A percentile compares a stretch with the other conserved stretches of the same genome.
phyloP scores from a whole-genome alignment of 1,284 basidiomycete genomes.

The Amylostereum areolatum region DNA sequence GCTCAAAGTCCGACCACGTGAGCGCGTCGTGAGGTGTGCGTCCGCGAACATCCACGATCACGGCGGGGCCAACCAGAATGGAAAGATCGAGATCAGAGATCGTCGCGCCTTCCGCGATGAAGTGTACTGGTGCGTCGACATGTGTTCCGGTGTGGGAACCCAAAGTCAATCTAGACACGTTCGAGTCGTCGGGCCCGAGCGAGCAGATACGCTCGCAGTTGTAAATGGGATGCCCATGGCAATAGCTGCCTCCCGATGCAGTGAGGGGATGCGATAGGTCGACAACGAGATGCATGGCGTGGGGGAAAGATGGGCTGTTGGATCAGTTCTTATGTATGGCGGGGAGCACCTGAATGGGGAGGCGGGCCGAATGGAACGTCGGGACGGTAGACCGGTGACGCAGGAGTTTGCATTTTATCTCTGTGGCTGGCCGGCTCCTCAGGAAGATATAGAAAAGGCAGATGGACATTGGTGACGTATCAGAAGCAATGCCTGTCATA shows the following conservation, averaged over 20 bases:
- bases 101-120: constrained; percentile 14
- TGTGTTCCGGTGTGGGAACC: constrained; percentile 23
- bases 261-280: constrained; percentile 11
- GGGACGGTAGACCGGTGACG: too few species aligned
- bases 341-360: not conserved
- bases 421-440: too few species aligned
- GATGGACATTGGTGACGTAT: not conserved
- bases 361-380: not conserved
- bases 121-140: constrained; percentile 21
- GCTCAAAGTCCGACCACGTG: constrained; percentile 16
- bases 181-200: constrained; percentile 13
- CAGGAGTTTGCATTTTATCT: too few species aligned
- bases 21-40: constrained; percentile 11
- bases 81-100: constrained; percentile 16
- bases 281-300: constrained; percentile 5
- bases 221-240: constrained; percentile 18
- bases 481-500: not conserved
- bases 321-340: too few species aligned
- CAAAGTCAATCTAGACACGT: constrained; percentile 14
- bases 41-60: constrained; percentile 16
- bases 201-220: constrained; percentile 11
- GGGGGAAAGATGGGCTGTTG: not conserved
- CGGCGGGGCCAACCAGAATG: constrained; percentile 15
- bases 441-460: not conserved
- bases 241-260: constrained; percentile 6